phyloP scores from a whole-genome alignment of 164 flowering plant genomes.

The Berberis vulgaris region DNA sequence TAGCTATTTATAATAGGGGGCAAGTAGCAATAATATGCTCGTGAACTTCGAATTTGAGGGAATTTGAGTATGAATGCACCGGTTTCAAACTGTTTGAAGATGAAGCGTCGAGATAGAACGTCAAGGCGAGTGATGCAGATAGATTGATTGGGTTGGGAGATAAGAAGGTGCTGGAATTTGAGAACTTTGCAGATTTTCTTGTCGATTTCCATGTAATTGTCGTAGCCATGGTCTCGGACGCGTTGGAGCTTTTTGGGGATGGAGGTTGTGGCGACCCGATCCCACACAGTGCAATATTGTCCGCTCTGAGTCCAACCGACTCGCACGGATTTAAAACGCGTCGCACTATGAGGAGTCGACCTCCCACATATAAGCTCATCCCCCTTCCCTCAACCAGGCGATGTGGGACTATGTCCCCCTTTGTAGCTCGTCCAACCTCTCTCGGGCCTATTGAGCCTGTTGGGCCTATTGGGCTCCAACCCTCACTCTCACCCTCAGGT shows the following conservation, averaged over 20 bases:
- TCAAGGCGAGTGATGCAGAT: conserved; percentile 62
- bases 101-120: conserved; percentile 58
- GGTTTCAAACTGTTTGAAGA: conserved; percentile 64
- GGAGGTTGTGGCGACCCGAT: conserved; percentile 9
- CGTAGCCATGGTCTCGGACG: conserved; percentile 79
- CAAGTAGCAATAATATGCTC: conserved; percentile 30
- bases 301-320: too few relatives aligned
- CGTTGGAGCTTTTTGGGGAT: conserved; percentile 66
- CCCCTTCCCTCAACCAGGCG: too few relatives aligned
- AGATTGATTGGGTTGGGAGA: conserved; percentile 46
- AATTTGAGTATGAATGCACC: conserved; percentile 80
- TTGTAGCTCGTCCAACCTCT: too few relatives aligned
- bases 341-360: too few relatives aligned
- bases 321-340: too few relatives aligned
- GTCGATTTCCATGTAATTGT: conserved; percentile 90
- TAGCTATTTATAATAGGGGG: too few relatives aligned
- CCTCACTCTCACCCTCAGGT: too few relatives aligned
- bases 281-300: too few relatives aligned
- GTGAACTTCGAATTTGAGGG: conserved; percentile 78
- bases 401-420: too few relatives aligned
- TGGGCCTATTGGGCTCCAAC: too few relatives aligned
- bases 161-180: conserved; percentile 67
- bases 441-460: too few relatives aligned
- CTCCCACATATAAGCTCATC: too few relatives aligned
- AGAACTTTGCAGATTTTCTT: conserved; percentile 65